Base-by-base conservation (phyloP, 2,329 filamentous ascomycete genomes). In the Aspergillus sp. region DNA sequence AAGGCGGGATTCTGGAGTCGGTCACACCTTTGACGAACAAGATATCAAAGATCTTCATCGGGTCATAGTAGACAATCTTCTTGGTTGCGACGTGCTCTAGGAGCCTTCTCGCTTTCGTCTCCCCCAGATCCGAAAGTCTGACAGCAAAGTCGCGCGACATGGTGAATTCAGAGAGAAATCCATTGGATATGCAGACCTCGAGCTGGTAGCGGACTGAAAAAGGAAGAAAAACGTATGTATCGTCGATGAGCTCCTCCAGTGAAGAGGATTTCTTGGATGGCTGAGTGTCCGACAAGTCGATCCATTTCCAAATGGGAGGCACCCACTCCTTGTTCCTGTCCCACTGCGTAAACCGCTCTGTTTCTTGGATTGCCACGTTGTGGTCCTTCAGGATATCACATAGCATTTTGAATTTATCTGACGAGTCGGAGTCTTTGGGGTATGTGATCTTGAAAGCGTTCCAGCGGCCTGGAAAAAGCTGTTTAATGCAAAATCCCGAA, bases 161-260 rank as follows among this genome's bases (percentile, higher is more conserved):
- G 29, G 73, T 82, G 51, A 85, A 75, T 54, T 95, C 89, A 33
- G 80, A 80, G 8, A 98, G 62, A 15, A 77, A 68, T 0, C 79
- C 78, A 16, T 81, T 75, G 0, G 88, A 93, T n/a, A 96, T 70
- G 52, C 89, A 96, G 0, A 86, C 88, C 55, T 98, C 89, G 0
- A 98, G 72, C 53, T 94, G 86, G 51, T 96, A 98, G 11, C 85
- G 74, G 1, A 94, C 74, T 1, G 76, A 63, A 40, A 86, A 95
- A 0, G 74, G 63, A 3, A 89, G 65, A 34, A 60, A 43, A 17
- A 65, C 46, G 41, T 60, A 57, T 7, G 41, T 45, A 14, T 53
- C 41, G 14, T 56, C 39, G 43, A 45, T 43, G 24, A 63, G 41
- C 16, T 60, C 58, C 15, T 64, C 48, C 37, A 42, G 44, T 35